Percentiles rank a stretch among this genome's conserved stretches.
Evolutionary conservation across 345 rosid species (phyloP).

Genomic region (Euphorbia peplus): DNA sequence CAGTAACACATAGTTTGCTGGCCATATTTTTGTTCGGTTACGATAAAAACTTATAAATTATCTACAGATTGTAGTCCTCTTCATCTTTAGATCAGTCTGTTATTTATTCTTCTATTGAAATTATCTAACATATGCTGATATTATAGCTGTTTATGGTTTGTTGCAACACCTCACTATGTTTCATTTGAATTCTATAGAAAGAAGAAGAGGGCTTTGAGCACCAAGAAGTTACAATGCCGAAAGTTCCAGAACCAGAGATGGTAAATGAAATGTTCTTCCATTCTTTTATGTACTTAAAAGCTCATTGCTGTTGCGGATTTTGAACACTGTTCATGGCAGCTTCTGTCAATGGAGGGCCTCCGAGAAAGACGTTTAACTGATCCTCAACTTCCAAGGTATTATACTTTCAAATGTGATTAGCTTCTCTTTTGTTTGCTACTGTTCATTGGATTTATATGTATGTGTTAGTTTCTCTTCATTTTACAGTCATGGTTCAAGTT

Average conservation of each 20-base stretch:
- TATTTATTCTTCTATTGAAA: background rate
- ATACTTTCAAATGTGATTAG: background rate
- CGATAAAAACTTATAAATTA: background rate
- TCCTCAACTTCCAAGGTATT: slow-evolving; percentile 82
- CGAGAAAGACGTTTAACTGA: slow-evolving; percentile 80
- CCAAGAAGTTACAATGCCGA: slow-evolving; percentile 63
- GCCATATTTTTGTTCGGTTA: background rate
- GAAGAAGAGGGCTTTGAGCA: slow-evolving; percentile 73
- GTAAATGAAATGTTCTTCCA: slow-evolving; percentile 36
- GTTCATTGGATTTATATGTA: background rate
- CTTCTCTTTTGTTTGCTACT: background rate
- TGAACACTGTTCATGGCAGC: slow-evolving; percentile 51
- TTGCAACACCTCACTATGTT: slow-evolving; percentile 10
- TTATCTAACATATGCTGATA: background rate
- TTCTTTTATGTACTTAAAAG: slow-evolving; percentile 6
- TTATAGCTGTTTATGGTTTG: background rate
- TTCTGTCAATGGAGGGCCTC: slow-evolving; percentile 74
- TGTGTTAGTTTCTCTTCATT: background rate
- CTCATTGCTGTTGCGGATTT: slow-evolving; percentile 14
- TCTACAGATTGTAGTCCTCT: background rate
- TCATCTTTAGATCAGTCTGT: background rate
- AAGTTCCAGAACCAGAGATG: slow-evolving; percentile 71
- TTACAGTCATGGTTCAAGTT: background rate
- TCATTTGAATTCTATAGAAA: slow-evolving; percentile 43
- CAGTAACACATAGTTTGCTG: background rate